Evolutionary conservation across 1,139 yeast species (phyloP), one percentile per base, ranked within the genome.

Genomic region (Magnusiomyces sp.): DNA sequence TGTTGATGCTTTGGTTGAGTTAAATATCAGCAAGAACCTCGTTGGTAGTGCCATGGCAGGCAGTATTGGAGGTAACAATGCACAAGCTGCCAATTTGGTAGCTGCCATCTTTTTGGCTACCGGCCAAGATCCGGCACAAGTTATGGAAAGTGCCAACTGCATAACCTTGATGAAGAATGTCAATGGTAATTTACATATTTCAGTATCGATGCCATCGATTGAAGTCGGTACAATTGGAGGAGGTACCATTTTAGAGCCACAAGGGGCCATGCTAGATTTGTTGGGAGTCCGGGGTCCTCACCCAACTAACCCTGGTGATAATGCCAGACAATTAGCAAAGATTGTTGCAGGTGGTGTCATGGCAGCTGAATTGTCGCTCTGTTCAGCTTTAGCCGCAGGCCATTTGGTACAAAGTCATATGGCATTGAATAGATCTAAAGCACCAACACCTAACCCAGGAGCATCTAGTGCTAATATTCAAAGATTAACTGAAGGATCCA

Each of bases 211-310:
- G 99, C 99, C 99, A 31, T 88, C 95, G 29, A 89, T 94, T 59
- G 99, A 94, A 71, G 98, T 92, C 44, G 99, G 99, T 55, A 92
- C 99, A 2, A 90, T 94, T 68, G 99, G 99, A 55, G 98, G 99
- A 55, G 98, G 99, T 65, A 94, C 99, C 9, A 87, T 94, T 55
- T 77, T 94, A 60, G 97, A 87, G 63, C 97, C 99, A 37, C 99
- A 94, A 72, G 86, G 90, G 46, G 88, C 98, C 32, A 87, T 94
- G 95, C 76, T 94, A 56, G 97, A 94, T 61, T 73, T 94, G 59
- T 75, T 94, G 56, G 97, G 97, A 39, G 95, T 94, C 45, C 81
- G 86, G 60, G 99, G 99, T 4, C 97, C 98, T 13, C 95, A 90
- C 66, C 87, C 95, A 42, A 83, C 92, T 9, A 79, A 75, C 51